Conservation (phyloP, 257 asterid species). For the Pogostemon cablin region DNA sequence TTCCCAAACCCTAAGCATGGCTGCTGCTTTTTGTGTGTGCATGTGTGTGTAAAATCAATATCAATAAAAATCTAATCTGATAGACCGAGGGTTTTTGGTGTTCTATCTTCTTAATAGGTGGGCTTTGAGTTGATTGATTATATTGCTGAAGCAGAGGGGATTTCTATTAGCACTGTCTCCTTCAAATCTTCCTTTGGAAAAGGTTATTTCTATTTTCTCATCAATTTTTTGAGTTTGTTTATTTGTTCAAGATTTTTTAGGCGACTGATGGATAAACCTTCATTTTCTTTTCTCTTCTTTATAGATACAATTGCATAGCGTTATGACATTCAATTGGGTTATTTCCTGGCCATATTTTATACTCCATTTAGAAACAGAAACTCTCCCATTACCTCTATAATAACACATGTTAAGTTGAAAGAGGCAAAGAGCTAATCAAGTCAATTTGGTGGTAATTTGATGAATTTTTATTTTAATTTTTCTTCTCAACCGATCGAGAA, state of each 20-base stretch:
- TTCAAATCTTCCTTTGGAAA: constrained; percentile 87
- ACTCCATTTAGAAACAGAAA: too few relatives aligned
- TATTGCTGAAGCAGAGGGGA: constrained; percentile 91
- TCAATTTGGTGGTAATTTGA: background rate
- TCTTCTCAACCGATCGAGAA: background rate
- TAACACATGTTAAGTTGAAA: background rate
- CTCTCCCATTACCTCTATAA: background rate
- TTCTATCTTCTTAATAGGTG: constrained; percentile 49
- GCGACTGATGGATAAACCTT: background rate
- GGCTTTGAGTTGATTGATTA: constrained; percentile 92
- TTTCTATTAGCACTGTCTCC: constrained; percentile 62
- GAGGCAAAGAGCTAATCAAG: background rate
- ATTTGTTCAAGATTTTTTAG: background rate
- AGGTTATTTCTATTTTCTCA: constrained; percentile 43
- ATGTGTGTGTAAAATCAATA: background rate
- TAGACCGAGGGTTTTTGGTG: constrained; percentile 27
- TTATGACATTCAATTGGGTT: background rate
- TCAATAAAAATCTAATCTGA: background rate
- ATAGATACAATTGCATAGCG: constrained; percentile 18
- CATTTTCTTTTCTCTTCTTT: background rate
- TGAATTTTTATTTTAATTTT: background rate
- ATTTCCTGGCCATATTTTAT: background rate
- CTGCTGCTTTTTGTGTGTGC: background rate
- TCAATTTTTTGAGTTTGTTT: constrained; percentile 2
- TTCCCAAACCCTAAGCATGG: background rate